Evolutionary conservation across 2,329 filamentous ascomycete species (phyloP).

Genomic region (Mollisiaceae sp.): DNA sequence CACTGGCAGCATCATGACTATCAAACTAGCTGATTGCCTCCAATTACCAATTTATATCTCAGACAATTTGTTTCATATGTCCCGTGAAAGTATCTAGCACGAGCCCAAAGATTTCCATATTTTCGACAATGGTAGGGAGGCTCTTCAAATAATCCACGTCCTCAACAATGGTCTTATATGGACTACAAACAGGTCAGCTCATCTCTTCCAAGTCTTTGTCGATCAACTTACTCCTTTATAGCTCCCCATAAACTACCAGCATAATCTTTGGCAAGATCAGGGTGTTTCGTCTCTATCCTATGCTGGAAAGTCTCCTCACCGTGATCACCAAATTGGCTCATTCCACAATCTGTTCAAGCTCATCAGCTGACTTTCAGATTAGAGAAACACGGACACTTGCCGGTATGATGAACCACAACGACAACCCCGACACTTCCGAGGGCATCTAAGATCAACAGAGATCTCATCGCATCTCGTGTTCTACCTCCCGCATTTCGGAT

Average conservation of each 20-base stretch:
- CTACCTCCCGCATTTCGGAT: constrained; percentile 29
- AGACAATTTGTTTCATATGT: constrained; percentile 18
- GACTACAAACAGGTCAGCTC: constrained; percentile 16
- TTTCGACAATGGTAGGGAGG: constrained; percentile 15
- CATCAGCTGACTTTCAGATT: not conserved
- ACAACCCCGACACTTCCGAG: constrained; percentile 19
- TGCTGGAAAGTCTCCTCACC: constrained; percentile 18
- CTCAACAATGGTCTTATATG: constrained; percentile 23
- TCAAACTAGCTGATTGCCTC: no score
- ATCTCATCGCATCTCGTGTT: constrained; percentile 13
- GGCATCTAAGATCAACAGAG: constrained; percentile 18
- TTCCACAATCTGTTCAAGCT: constrained; percentile 21
- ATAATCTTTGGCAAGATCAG: constrained; percentile 16
- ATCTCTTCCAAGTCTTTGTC: not conserved
- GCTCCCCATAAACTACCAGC: constrained; percentile 16
- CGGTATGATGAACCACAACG: constrained; percentile 28
- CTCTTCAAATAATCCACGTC: constrained; percentile 29
- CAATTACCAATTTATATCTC: not conserved
- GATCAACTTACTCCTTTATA: constrained; percentile 19
- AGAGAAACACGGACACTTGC: not conserved
- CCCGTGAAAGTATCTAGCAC: constrained; percentile 25
- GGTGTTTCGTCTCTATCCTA: constrained; percentile 20
- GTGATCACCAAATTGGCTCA: constrained; percentile 14
- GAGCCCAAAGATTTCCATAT: constrained; percentile 23
- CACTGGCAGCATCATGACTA: no score